A percentile compares a stretch with the other conserved stretches of the same genome.
phyloP scores from a whole-genome alignment of 495 filamentous ascomycete species.

The Pseudomonodictys pantanalensis region DNA sequence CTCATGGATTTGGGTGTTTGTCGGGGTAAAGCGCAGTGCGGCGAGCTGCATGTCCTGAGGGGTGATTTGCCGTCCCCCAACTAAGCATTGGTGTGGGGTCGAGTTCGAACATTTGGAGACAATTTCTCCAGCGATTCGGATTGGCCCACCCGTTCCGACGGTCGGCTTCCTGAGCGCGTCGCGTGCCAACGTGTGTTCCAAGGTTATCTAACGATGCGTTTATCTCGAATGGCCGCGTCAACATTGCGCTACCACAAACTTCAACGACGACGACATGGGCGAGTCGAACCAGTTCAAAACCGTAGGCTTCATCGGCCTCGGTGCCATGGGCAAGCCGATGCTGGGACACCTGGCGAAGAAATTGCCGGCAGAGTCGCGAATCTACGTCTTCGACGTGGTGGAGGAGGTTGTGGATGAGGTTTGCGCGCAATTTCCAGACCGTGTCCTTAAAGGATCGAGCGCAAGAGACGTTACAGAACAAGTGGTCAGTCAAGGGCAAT shows the following conservation, averaged over 20 bases:
- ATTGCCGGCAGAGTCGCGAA: slow-evolving; percentile 30
- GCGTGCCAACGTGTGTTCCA: too few relatives aligned
- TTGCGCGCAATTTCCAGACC: slow-evolving; percentile 32
- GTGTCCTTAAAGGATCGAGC: slow-evolving; percentile 33
- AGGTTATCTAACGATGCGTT: background rate
- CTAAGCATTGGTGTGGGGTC: background rate
- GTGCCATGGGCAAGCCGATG: slow-evolving; percentile 52
- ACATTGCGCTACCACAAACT: background rate
- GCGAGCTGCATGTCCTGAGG: background rate
- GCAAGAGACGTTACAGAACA: slow-evolving; percentile 46
- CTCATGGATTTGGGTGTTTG: background rate
- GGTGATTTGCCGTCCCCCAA: too few relatives aligned
- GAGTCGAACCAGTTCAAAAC: slow-evolving; percentile 15
- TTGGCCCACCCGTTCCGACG: background rate
- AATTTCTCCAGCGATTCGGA: background rate
- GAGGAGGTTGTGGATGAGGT: slow-evolving; percentile 39
- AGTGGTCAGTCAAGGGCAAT: slow-evolving; percentile 38
- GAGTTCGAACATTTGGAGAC: background rate
- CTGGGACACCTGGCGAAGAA: slow-evolving; percentile 44
- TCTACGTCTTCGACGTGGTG: slow-evolving; percentile 47
- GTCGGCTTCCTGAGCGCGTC: too few relatives aligned
- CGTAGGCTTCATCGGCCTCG: slow-evolving; percentile 51
- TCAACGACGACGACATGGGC: background rate
- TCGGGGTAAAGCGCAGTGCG: background rate
- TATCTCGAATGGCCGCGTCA: background rate